phyloP scores from a whole-genome alignment of 116 monocot species.

The Dioscorea cayenensis region DNA sequence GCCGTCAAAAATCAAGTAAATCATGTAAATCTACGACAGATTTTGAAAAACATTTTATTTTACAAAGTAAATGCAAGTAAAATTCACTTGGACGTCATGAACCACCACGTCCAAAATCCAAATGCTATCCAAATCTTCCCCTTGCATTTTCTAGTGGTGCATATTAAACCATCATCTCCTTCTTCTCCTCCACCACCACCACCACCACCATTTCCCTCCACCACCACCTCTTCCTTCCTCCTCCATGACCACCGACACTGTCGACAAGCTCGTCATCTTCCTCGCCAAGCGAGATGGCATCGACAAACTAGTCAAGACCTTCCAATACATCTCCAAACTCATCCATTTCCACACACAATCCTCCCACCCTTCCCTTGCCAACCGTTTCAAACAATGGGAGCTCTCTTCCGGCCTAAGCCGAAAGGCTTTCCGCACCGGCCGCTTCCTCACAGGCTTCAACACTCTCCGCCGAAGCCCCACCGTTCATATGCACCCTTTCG shows the following conservation, averaged over 20 bases:
- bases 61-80: too few species aligned
- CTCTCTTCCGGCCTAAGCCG: conserved; percentile 85
- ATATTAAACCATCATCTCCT: not conserved
- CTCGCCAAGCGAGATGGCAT: conserved; percentile 97
- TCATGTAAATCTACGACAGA: too few species aligned
- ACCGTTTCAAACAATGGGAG: conserved; percentile 77
- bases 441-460: conserved; percentile 95
- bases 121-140: too few species aligned
- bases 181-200: not conserved
- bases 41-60: too few species aligned
- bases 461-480: conserved; percentile 48
- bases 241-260: conserved; percentile 47
- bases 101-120: too few species aligned
- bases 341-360: conserved; percentile 55
- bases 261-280: conserved; percentile 98
- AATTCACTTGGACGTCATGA: too few species aligned
- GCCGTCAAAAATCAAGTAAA: too few species aligned
- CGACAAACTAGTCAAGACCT: conserved; percentile 99
- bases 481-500: conserved; percentile 30
- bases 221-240: not conserved
- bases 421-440: conserved; percentile 87
- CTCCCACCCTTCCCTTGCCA: conserved; percentile 34
- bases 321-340: conserved; percentile 98
- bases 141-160: too few species aligned
- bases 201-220: not conserved